Percentiles rank a stretch among this genome's conserved stretches.
These are phyloP conservation scores for Iberis amara DNA, from an alignment of 441 rosid species.

Conservation along the genomic window DNA sequence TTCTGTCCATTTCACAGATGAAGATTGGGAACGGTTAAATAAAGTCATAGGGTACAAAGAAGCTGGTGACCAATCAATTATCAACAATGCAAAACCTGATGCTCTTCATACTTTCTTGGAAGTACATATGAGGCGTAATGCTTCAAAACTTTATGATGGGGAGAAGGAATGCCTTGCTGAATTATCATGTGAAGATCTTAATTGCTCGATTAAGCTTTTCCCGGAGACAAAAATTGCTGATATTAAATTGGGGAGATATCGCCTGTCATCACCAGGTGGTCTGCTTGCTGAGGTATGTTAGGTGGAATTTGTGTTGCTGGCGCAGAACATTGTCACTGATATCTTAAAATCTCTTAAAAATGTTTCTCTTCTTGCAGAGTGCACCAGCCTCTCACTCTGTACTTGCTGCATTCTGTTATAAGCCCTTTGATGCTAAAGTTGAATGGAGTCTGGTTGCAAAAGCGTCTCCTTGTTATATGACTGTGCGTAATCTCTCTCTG, in stretches of 20 bases:
- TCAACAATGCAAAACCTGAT: conserved; percentile 56
- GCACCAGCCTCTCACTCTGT: conserved; percentile 72
- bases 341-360: conserved; percentile 16
- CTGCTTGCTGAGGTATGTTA: conserved; percentile 82
- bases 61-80: conserved; percentile 51
- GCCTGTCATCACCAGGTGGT: conserved; percentile 87
- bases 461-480: conserved; percentile 98
- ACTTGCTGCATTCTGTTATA: conserved; percentile 78
- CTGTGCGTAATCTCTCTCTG: conserved; percentile 48
- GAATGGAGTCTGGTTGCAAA: conserved; percentile 97
- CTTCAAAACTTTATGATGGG: conserved; percentile 84
- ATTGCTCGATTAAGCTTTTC: conserved; percentile 78
- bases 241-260: conserved; percentile 81
- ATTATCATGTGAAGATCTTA: conserved; percentile 80
- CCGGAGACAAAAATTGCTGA: conserved; percentile 90
- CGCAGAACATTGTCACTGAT: conserved; percentile 22
- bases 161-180: conserved; percentile 69
- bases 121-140: conserved; percentile 90
- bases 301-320: conserved; percentile 1
- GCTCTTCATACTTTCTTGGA: conserved; percentile 71
- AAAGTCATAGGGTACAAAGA: conserved; percentile 87
- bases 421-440: conserved; percentile 92
- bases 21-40: conserved; percentile 94
- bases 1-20: conserved; percentile 66
- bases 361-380: conserved; percentile 61